phyloP scores from a whole-genome alignment of 495 filamentous ascomycete genomes.

The Neurospora intermedia region DNA sequence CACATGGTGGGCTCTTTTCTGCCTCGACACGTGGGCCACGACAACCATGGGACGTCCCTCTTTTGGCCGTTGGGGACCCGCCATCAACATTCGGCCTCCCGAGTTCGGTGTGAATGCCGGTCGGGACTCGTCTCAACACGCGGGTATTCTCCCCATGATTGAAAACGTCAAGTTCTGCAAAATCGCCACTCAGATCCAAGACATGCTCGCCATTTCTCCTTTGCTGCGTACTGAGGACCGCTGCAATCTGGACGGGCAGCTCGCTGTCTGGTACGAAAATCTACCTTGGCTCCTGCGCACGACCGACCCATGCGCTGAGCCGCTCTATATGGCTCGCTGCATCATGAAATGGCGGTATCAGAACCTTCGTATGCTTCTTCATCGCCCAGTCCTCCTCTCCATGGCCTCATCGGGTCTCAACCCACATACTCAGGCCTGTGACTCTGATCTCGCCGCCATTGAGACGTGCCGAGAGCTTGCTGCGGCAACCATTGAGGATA shows the following conservation, averaged over 20 bases:
- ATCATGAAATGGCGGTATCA: slow-evolving; percentile 79
- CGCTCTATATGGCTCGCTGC: slow-evolving; percentile 55
- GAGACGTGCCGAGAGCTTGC: slow-evolving; percentile 59
- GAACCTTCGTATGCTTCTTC: slow-evolving; percentile 70
- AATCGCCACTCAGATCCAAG: slow-evolving; percentile 67
- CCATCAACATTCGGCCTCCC: slow-evolving; percentile 61
- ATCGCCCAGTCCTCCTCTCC: slow-evolving; percentile 62
- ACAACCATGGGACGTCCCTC: slow-evolving; percentile 70
- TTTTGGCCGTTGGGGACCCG: slow-evolving; percentile 62
- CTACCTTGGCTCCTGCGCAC: slow-evolving; percentile 61
- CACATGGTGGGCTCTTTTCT: slow-evolving; percentile 75
- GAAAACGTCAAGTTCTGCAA: slow-evolving; percentile 76
- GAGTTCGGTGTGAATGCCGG: slow-evolving; percentile 39
- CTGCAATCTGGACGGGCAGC: slow-evolving; percentile 51
- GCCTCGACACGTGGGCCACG: slow-evolving; percentile 68
- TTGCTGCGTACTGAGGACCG: slow-evolving; percentile 56
- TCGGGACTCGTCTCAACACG: slow-evolving; percentile 43
- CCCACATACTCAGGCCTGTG: slow-evolving; percentile 44
- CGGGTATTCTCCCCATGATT: slow-evolving; percentile 58
- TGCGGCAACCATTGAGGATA: slow-evolving; percentile 59
- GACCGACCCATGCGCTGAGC: slow-evolving; percentile 58
- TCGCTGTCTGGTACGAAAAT: slow-evolving; percentile 60
- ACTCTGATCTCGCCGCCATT: slow-evolving; percentile 58
- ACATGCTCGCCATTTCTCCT: slow-evolving; percentile 59
- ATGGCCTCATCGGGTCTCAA: slow-evolving; percentile 56